These are phyloP conservation scores for Allantophomopsis cytisporea DNA, from an alignment of 2,329 filamentous ascomycete genomes.

Conservation along the genomic window DNA sequence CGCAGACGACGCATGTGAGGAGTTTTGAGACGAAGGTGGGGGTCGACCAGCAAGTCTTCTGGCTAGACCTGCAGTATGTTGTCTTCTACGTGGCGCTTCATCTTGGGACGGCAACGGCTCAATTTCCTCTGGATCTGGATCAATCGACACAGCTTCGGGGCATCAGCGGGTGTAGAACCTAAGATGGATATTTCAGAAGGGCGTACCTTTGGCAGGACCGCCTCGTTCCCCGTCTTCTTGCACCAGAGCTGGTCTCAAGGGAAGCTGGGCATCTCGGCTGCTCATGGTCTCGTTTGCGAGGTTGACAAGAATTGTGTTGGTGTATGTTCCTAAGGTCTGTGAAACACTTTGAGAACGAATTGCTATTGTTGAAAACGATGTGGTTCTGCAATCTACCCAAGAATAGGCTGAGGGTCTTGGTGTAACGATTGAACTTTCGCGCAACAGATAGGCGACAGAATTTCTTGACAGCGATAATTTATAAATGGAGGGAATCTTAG, in stretches of 20 bases:
- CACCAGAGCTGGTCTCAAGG: slow-evolving; percentile 12
- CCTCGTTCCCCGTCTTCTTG: slow-evolving; percentile 10
- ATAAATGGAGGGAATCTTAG: too few relatives aligned
- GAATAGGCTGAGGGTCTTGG: too few relatives aligned
- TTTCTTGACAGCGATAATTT: too few relatives aligned
- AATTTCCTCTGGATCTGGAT: slow-evolving; percentile 11
- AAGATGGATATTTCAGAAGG: neutral
- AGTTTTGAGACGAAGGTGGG: slow-evolving; percentile 4
- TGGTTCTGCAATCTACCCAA: too few relatives aligned
- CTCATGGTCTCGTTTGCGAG: neutral
- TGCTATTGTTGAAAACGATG: too few relatives aligned
- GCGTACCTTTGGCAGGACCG: slow-evolving; percentile 14
- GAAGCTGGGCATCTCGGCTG: slow-evolving; percentile 1
- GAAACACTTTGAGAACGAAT: too few relatives aligned
- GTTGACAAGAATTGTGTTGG: too few relatives aligned
- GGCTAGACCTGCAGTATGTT: slow-evolving; percentile 8
- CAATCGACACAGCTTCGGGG: slow-evolving; percentile 15
- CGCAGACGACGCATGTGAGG: slow-evolving; percentile 10
- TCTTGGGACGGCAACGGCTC: slow-evolving; percentile 6
- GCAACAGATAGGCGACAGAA: too few relatives aligned
- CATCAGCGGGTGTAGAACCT: neutral
- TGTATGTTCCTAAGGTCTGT: too few relatives aligned
- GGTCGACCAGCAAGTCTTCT: slow-evolving; percentile 5
- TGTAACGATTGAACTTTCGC: too few relatives aligned
- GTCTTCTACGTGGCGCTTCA: slow-evolving; percentile 11